Conservation (phyloP, 2,329 filamentous ascomycete genomes). For the Scytalidium lignicola region DNA sequence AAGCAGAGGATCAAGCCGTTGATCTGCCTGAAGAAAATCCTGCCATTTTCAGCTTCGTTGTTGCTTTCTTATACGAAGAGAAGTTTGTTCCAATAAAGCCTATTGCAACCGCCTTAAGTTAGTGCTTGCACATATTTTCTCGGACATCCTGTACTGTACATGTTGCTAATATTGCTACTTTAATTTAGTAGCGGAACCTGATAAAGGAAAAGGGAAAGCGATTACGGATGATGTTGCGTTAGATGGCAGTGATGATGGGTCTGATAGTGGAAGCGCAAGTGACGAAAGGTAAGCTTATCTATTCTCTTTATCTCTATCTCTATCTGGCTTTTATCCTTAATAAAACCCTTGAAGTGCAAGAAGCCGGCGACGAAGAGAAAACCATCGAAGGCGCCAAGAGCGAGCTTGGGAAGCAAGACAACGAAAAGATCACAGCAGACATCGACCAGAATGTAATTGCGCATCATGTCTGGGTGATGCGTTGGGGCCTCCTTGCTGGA, state of each 20-base stretch:
- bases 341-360: conserved; percentile 17
- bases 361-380: conserved; percentile 29
- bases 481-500: conserved; percentile 36
- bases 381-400: conserved; percentile 30
- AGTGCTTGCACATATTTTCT: conserved; percentile 9
- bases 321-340: not conserved
- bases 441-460: conserved; percentile 41
- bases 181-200: conserved; percentile 15
- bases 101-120: conserved; percentile 35
- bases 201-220: conserved; percentile 40
- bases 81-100: conserved; percentile 41
- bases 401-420: conserved; percentile 32
- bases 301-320: not conserved
- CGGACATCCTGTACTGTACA: conserved; percentile 1
- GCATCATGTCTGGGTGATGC: conserved; percentile 32
- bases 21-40: conserved; percentile 47
- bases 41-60: conserved; percentile 44
- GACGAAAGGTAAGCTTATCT: conserved; percentile 28
- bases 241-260: conserved; percentile 20
- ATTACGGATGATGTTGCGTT: conserved; percentile 21
- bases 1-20: conserved; percentile 40
- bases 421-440: conserved; percentile 39
- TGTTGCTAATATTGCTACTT: not conserved
- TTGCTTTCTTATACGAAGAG: conserved; percentile 46
- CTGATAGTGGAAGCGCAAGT: conserved; percentile 30